Percentiles rank a stretch among this genome's conserved stretches.
Evolutionary conservation across 1,284 basidiomycete species (phyloP).

Genomic region (Vanrija pseudolonga): DNA sequence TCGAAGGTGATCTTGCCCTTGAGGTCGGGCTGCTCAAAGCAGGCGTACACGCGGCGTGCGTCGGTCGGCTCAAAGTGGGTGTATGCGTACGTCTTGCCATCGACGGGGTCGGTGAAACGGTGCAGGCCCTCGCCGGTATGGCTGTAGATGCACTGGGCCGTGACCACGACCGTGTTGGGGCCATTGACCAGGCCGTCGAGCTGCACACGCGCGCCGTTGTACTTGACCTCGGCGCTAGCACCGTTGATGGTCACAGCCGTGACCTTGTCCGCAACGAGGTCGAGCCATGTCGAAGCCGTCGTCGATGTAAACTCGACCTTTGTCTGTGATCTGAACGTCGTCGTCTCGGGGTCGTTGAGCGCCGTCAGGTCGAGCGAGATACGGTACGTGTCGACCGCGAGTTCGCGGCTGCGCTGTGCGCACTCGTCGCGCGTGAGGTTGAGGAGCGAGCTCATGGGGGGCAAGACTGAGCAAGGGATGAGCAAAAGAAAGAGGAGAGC

Average conservation of each 20-base stretch:
- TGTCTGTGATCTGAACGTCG: slow-evolving; percentile 1
- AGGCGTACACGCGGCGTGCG: slow-evolving; percentile 8
- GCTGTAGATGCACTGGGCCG: slow-evolving; percentile 6
- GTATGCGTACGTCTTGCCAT: slow-evolving; percentile 10
- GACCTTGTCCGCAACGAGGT: slow-evolving; percentile 7
- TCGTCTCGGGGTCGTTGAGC: slow-evolving; percentile 4
- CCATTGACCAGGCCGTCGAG: slow-evolving; percentile 1
- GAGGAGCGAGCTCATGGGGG: not conserved
- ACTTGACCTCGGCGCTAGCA: not conserved
- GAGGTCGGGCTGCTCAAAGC: slow-evolving; percentile 15
- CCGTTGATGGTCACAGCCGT: slow-evolving; percentile 2
- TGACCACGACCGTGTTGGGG: slow-evolving; percentile 2
- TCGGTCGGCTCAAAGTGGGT: slow-evolving; percentile 13
- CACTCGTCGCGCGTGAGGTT: slow-evolving; percentile 13
- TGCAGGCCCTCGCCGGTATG: slow-evolving; percentile 11
- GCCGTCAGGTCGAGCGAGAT: slow-evolving; percentile 4
- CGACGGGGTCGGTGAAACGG: slow-evolving; percentile 10
- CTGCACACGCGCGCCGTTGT: slow-evolving; percentile 7
- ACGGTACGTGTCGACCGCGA: slow-evolving; percentile 5
- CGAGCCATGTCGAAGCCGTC: slow-evolving; percentile 3
- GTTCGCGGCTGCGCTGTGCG: not conserved
- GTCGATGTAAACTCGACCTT: slow-evolving; percentile 1
- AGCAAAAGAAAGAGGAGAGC: not conserved
- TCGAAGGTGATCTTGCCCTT: slow-evolving; percentile 7
- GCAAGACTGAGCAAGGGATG: not conserved